Percentiles rank a stretch among this genome's conserved stretches.
Conservation (phyloP, 2,329 filamentous ascomycete genomes). For the Colletotrichum sp. region DNA sequence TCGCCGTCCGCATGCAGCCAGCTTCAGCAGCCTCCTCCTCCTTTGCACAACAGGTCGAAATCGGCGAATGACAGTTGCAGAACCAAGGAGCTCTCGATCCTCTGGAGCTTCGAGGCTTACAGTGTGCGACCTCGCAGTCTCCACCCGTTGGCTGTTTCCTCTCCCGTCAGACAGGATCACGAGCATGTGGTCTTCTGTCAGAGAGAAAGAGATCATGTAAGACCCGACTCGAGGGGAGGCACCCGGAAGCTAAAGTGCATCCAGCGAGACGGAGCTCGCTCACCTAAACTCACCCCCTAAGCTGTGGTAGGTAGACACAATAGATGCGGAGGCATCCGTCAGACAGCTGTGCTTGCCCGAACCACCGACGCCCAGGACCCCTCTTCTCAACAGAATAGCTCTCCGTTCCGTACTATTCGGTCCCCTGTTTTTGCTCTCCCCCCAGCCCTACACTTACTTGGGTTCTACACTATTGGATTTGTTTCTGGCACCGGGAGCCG, state of each 20-base stretch:
- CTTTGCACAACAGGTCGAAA: constrained; percentile 2
- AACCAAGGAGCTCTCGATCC: background rate
- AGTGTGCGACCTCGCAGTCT: background rate
- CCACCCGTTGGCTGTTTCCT: background rate
- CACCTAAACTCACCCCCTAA: constrained; percentile 8
- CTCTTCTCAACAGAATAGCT: background rate
- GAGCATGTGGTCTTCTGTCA: background rate
- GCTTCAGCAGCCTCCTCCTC: background rate
- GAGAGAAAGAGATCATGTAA: background rate
- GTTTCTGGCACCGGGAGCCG: background rate
- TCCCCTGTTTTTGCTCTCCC: background rate
- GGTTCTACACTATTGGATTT: background rate
- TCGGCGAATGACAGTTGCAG: constrained; percentile 10
- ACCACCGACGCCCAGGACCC: background rate
- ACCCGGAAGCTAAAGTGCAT: background rate
- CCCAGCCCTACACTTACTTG: constrained; percentile 11
- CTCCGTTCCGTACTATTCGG: background rate
- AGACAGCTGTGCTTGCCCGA: background rate
- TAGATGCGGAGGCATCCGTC: background rate
- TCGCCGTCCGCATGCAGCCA: constrained; percentile 11
- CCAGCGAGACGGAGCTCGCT: background rate
- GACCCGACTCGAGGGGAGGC: background rate
- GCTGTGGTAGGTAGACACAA: background rate
- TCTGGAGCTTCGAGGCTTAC: background rate
- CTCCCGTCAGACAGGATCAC: constrained; percentile 5